A percentile compares a stretch with the other conserved stretches of the same genome.
phyloP scores from a whole-genome alignment of 345 rosid species.

The Populus euphratica region DNA sequence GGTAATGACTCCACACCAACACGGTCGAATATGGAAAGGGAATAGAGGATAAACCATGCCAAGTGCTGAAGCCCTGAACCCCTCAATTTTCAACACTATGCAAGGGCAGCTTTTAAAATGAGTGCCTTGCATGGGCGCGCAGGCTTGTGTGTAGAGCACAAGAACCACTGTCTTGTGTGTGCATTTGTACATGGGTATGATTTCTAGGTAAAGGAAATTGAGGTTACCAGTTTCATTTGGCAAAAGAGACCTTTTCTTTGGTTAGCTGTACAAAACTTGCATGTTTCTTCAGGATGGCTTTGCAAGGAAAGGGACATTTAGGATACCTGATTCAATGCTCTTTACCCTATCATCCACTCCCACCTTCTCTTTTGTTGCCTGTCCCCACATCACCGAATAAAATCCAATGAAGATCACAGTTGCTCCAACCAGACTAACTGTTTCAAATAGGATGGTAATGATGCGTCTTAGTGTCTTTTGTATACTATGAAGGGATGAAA shows the following conservation, averaged over 20 bases:
- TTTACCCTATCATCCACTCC: conserved; percentile 13
- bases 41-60: neutral
- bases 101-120: neutral
- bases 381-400: conserved; percentile 59
- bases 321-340: conserved; percentile 23
- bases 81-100: neutral
- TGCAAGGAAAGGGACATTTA: conserved; percentile 41
- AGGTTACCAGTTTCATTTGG: conserved; percentile 21
- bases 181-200: neutral
- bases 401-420: conserved; percentile 43
- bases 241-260: conserved; percentile 6
- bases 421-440: conserved; percentile 46
- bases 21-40: neutral
- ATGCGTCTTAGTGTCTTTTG: neutral
- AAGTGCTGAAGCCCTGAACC: neutral
- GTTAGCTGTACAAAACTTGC: conserved; percentile 11
- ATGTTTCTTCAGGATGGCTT: conserved; percentile 27
- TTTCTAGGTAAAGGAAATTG: neutral
- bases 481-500: neutral
- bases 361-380: conserved; percentile 37
- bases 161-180: neutral
- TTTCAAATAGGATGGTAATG: neutral
- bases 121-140: neutral
- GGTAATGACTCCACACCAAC: neutral
- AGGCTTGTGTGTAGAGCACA: neutral